Conservation (phyloP, 2,329 filamentous ascomycete genomes). For the Septoria petroselini region DNA sequence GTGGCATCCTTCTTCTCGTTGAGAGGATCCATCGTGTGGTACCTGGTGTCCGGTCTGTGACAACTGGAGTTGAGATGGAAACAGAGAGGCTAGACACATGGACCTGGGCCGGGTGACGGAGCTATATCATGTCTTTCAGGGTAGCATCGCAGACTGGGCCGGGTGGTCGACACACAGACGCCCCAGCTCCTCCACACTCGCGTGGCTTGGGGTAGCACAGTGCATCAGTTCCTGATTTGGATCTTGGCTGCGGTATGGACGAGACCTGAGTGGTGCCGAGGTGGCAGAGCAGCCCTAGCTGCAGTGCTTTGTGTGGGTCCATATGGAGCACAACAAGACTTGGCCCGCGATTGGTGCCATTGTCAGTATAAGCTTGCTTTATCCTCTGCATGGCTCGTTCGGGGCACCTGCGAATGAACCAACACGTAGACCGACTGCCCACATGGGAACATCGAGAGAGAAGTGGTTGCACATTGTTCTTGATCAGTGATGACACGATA, state of each 20-base stretch:
- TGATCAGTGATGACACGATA: not conserved
- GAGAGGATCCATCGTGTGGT: conserved; percentile 44
- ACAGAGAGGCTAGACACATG: not conserved
- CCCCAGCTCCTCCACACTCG: conserved; percentile 23
- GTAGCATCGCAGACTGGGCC: conserved; percentile 14
- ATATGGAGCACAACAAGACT: not conserved
- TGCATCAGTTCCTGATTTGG: conserved; percentile 11
- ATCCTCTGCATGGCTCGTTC: too few relatives aligned
- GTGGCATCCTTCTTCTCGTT: conserved; percentile 42
- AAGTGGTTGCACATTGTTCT: not conserved
- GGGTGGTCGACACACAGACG: conserved; percentile 12
- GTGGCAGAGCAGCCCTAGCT: not conserved
- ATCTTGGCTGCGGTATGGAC: conserved; percentile 14
- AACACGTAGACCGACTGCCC: too few relatives aligned
- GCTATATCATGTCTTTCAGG: conserved; percentile 12
- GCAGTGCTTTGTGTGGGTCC: conserved; percentile 7
- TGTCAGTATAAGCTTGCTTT: too few relatives aligned
- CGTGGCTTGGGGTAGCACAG: conserved; percentile 15
- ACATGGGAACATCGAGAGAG: too few relatives aligned
- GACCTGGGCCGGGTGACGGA: conserved; percentile 2
- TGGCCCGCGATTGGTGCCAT: too few relatives aligned
- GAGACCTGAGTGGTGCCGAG: conserved; percentile 14
- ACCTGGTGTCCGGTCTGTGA: too few relatives aligned
- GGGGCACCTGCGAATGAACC: too few relatives aligned
- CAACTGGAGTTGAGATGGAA: too few relatives aligned